These are phyloP conservation scores for Ceratobasidium sp. DNA, from an alignment of 1,284 basidiomycete genomes.

Conservation along the genomic window DNA sequence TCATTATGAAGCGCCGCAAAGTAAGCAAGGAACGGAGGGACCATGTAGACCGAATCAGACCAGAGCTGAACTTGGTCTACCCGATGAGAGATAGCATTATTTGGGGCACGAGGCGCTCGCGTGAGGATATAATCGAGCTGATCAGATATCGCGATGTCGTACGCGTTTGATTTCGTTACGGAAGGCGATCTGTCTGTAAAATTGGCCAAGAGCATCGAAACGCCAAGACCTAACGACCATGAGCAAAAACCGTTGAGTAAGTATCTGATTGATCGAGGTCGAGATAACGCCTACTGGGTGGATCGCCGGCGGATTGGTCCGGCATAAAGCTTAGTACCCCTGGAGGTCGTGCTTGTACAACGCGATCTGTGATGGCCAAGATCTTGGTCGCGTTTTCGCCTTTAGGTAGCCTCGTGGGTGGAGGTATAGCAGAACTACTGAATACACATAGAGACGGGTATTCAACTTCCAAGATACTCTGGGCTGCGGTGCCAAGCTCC, in stretches of 20 bases:
- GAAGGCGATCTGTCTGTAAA: constrained; percentile 82
- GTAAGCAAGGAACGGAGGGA: constrained; percentile 92
- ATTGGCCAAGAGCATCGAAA: constrained; percentile 79
- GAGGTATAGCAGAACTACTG: constrained; percentile 61
- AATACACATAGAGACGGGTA: constrained; percentile 76
- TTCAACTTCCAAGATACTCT: constrained; percentile 78
- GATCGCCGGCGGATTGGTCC: constrained; percentile 82
- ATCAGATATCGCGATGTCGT: constrained; percentile 74
- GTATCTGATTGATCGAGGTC: neutral
- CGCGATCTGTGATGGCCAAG: constrained; percentile 69
- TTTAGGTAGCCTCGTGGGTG: constrained; percentile 58
- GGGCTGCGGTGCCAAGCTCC: constrained; percentile 82
- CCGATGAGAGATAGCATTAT: constrained; percentile 88
- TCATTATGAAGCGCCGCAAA: constrained; percentile 83
- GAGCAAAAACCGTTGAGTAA: neutral
- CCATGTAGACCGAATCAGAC: constrained; percentile 89
- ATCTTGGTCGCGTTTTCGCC: constrained; percentile 65
- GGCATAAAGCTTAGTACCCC: constrained; percentile 53
- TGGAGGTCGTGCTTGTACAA: constrained; percentile 62
- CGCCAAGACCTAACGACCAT: constrained; percentile 24
- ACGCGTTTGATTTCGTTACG: constrained; percentile 60
- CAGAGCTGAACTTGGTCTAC: constrained; percentile 72
- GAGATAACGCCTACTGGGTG: constrained; percentile 63
- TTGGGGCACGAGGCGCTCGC: constrained; percentile 73
- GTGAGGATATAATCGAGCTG: constrained; percentile 81